phyloP scores from a whole-genome alignment of 805 yeast genomes.

The Saccharomycopsis amapae region DNA sequence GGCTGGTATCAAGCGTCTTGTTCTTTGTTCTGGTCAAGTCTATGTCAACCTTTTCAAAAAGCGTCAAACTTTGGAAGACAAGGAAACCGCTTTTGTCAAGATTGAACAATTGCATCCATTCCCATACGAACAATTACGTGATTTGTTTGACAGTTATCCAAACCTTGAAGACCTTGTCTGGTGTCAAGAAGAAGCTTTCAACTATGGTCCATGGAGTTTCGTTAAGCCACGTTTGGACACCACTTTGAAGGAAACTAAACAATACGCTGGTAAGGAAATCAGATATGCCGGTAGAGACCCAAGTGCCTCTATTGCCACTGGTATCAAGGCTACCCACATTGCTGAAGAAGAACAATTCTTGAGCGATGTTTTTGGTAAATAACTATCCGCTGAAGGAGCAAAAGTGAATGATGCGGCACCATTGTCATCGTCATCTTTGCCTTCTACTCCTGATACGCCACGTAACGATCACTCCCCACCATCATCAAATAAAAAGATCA shows the following conservation, averaged over 20 bases:
- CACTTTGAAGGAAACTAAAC: conserved; percentile 68
- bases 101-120: conserved; percentile 96
- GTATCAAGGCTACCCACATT: conserved; percentile 79
- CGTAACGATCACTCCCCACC: no score
- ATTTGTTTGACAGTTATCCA: conserved; percentile 72
- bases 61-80: conserved; percentile 70
- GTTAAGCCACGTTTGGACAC: conserved; percentile 80
- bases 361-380: conserved; percentile 51
- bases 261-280: conserved; percentile 46
- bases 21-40: conserved; percentile 88
- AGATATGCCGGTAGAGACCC: conserved; percentile 98
- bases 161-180: conserved; percentile 82
- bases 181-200: conserved; percentile 98
- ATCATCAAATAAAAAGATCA: no score
- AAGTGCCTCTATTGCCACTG: conserved; percentile 97
- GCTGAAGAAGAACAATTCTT: conserved; percentile 87
- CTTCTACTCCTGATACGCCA: no score
- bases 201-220: conserved; percentile 85
- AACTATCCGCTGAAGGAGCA: conserved; percentile 1
- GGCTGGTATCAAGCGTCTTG: conserved; percentile 82
- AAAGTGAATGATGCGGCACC: no score
- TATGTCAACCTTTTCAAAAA: conserved; percentile 86
- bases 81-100: conserved; percentile 79
- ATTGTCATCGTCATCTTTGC: no score
- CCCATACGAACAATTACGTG: conserved; percentile 94